Base-by-base conservation (phyloP, 106 monocot species). In the Vanilla planifolia region DNA sequence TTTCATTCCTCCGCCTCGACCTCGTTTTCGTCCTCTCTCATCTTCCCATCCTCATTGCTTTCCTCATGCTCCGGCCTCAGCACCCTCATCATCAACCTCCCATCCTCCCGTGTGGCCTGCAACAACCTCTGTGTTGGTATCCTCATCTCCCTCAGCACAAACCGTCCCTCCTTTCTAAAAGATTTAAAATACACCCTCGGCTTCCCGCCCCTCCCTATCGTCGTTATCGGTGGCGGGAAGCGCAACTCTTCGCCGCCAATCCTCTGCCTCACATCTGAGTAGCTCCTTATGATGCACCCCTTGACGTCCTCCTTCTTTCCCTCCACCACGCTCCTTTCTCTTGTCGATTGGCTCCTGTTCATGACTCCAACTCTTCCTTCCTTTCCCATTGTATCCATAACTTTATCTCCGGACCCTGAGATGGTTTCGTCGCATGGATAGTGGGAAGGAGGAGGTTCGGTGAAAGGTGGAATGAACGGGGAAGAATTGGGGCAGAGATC, bases 201-300 rank as follows among this genome's bases (percentile, higher is more conserved):
- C 55, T 76, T 80, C 23, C 80, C 80, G 5, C 66, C 25, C 39
- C 58, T 72, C 50, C 72, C 68, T 27, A 81, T 77, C 3, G 60
- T 60, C 2, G 76, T 65, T 53, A 81, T 58, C 43, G 92, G 86
- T 2, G 83, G 81, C 9, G 92, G 92, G 39, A 83, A 77, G 23
- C 3, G 19, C 6, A 29, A 36, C 2, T 44, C 45, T 5, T 27
- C 19, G 6, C 24, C 27, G 21, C 39, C 44, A 9, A 22, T 42
- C 50, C 58, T 37, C 43, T 26, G 27, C 26, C 65, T 27, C 14
- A 50, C 68, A 15, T 51, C 62, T 2, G 75, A 68, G 16, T 26
- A 64, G 55, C 63, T 71, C 43, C 72, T 79, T 37, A 29, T n/a
- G 28, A 30, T 75, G 28, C 29, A 21, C 0, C 16, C 64, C 24